phyloP scores from a whole-genome alignment of 371 early-diverging fungal genomes.

The Mortierella sp. region DNA sequence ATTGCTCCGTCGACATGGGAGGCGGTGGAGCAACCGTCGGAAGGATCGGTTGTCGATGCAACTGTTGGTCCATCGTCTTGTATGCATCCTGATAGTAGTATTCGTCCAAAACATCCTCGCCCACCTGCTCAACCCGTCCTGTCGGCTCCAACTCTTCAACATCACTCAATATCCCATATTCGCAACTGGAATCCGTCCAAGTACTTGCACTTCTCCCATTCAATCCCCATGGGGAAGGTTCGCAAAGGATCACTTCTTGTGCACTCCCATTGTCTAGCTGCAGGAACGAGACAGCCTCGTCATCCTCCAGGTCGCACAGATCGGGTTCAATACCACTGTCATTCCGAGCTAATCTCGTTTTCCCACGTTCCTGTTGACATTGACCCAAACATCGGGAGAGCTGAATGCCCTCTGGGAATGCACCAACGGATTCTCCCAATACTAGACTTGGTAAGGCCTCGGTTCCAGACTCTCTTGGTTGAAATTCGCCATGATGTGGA shows the following conservation, averaged over 20 bases:
- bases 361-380: no score
- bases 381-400: no score
- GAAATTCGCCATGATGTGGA: neutral
- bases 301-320: constrained; percentile 11
- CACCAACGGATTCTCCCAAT: no score
- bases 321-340: constrained; percentile 2
- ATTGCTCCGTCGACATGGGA: constrained; percentile 42
- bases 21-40: constrained; percentile 22
- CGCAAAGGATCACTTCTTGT: no score
- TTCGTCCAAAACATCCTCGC: constrained; percentile 38
- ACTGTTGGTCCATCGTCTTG: constrained; percentile 50
- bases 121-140: constrained; percentile 31
- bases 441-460: no score
- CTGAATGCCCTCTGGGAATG: no score
- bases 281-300: constrained; percentile 25
- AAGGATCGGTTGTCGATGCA: constrained; percentile 33
- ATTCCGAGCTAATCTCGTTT: no score
- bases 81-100: constrained; percentile 47
- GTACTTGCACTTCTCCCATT: neutral
- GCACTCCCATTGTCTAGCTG: constrained; percentile 9
- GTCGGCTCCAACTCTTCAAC: constrained; percentile 31
- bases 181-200: neutral
- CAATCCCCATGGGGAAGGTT: neutral
- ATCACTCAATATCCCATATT: constrained; percentile 21
- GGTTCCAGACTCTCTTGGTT: no score